Evolutionary conservation across 1,139 yeast genomes (phyloP).

Genomic region (Candida sp.): DNA sequence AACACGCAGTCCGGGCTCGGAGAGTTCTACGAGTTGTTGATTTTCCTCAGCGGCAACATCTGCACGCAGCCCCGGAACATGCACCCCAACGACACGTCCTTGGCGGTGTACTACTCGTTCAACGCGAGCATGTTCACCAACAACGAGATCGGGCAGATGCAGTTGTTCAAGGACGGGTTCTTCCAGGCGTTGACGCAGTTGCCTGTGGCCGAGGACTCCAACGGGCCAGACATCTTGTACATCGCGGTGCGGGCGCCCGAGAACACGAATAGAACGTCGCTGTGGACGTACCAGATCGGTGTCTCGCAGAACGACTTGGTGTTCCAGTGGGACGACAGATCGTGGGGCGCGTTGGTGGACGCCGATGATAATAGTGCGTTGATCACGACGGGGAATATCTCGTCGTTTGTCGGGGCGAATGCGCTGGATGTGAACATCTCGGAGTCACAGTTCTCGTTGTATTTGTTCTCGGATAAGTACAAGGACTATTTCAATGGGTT

Average conservation of each 20-base stretch:
- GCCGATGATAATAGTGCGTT: constrained; percentile 75
- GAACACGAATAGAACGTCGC: constrained; percentile 36
- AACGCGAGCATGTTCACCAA: constrained; percentile 43
- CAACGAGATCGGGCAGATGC: constrained; percentile 33
- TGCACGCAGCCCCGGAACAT: constrained; percentile 51
- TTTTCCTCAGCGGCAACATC: constrained; percentile 64
- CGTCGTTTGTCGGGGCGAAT: constrained; percentile 22
- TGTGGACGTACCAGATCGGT: constrained; percentile 71
- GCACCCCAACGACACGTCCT: constrained; percentile 32
- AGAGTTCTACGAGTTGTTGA: constrained; percentile 53
- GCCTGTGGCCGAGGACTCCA: constrained; percentile 5
- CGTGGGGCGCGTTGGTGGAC: constrained; percentile 69
- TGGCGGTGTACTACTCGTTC: constrained; percentile 55
- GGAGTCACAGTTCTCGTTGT: constrained; percentile 44
- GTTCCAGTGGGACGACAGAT: constrained; percentile 70
- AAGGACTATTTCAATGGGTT: constrained; percentile 43
- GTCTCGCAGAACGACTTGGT: constrained; percentile 68
- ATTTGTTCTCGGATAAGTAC: constrained; percentile 48
- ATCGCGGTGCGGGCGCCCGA: constrained; percentile 54
- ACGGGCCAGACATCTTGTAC: constrained; percentile 33
- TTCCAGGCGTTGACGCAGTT: constrained; percentile 55
- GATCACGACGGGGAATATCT: constrained; percentile 66
- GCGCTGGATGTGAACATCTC: constrained; percentile 28
- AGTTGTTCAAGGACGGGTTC: constrained; percentile 50
- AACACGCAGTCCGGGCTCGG: constrained; percentile 52